Base-by-base conservation (phyloP, 192 early-diverging fungal species). In the Coemansia sp. region DNA sequence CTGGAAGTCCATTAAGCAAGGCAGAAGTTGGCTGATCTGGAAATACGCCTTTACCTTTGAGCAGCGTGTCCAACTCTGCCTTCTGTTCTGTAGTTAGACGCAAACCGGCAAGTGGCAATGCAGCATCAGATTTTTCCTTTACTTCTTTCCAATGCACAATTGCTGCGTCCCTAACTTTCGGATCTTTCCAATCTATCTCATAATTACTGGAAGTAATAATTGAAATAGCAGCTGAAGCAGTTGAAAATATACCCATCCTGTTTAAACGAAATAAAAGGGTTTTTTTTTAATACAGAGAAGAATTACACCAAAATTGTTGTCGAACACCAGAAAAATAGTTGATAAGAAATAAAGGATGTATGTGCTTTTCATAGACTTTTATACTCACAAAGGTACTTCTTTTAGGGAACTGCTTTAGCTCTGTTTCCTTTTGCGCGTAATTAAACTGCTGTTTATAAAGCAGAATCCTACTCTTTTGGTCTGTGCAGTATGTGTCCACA, bases 51-150 rank as follows among this genome's bases (percentile, higher is more conserved):
- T 68, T 62, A 39, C 27, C 33, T 60, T 72, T 69, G 54, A 78
- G 59, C n/a, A 78, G 76, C 64, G 66, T 53, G 31, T 73, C 71
- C 17, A 78, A 61, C 31, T 52, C 30, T 2, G 30, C 24, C 53
- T 78, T 78, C 52, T 78, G 76, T 67, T 73, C 76, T 11, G 36
- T 22, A 4, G 76, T 70, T 67, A 78, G 63, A 2, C 76, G 71
- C 71, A 78, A 39, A 2, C 67, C 59, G 0, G 76, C 76, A n/a
- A 78, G 56, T 6, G 71, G 71, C 50, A 78, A 55, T 14, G 76
- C 76, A 0, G 63, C 64, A 52, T 78, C 71, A 22, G 76, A 70
- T 55, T 72, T 72, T 59, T 68, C 57, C 60, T 69, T 78, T 59
- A 78, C 71, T 24, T 50, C 63, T 4, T 60, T 39, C 76, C 76